Conservation (phyloP, 208 protist species). For the Wallacemonas sp. region DNA sequence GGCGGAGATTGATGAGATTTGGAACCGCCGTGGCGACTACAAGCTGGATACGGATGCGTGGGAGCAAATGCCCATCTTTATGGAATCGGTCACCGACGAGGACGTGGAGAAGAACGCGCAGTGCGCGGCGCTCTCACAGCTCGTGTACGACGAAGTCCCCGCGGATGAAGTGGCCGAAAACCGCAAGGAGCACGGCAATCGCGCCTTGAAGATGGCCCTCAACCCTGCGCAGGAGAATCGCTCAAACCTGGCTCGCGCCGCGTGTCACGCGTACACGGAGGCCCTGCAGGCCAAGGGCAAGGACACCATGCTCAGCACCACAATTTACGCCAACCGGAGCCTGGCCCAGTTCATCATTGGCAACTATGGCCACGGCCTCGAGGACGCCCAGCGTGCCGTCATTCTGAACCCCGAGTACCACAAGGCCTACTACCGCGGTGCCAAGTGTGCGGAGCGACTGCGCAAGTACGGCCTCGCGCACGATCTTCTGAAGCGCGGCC, state of each 20-base stretch:
- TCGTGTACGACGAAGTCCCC: slow-evolving; percentile 87
- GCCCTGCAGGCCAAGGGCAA: slow-evolving; percentile 80
- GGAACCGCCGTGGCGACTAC: slow-evolving; percentile 83
- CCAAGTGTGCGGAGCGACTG: slow-evolving; percentile 68
- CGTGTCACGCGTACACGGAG: slow-evolving; percentile 86
- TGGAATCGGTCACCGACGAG: slow-evolving; percentile 85
- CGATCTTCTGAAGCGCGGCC: slow-evolving; percentile 59
- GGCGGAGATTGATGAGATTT: slow-evolving; percentile 86
- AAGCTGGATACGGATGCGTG: slow-evolving; percentile 86
- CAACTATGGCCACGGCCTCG: slow-evolving; percentile 86
- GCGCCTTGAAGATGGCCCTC: slow-evolving; percentile 69
- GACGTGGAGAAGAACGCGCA: slow-evolving; percentile 79
- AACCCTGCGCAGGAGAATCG: slow-evolving; percentile 76
- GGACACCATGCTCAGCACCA: slow-evolving; percentile 57
- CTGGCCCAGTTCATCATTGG: slow-evolving; percentile 86
- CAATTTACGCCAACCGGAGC: slow-evolving; percentile 86
- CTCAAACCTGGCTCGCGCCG: slow-evolving; percentile 79
- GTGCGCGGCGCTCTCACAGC: slow-evolving; percentile 76
- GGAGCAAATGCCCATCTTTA: slow-evolving; percentile 89
- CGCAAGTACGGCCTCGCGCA: slow-evolving; percentile 77
- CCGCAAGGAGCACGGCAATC: slow-evolving; percentile 87
- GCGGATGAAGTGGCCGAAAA: slow-evolving; percentile 85
- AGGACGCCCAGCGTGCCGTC: slow-evolving; percentile 82
- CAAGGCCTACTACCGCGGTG: slow-evolving; percentile 89
- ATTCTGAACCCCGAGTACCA: slow-evolving; percentile 76